Conservation (phyloP, 2,329 filamentous ascomycete species). For the Fusarium caatingaense region DNA sequence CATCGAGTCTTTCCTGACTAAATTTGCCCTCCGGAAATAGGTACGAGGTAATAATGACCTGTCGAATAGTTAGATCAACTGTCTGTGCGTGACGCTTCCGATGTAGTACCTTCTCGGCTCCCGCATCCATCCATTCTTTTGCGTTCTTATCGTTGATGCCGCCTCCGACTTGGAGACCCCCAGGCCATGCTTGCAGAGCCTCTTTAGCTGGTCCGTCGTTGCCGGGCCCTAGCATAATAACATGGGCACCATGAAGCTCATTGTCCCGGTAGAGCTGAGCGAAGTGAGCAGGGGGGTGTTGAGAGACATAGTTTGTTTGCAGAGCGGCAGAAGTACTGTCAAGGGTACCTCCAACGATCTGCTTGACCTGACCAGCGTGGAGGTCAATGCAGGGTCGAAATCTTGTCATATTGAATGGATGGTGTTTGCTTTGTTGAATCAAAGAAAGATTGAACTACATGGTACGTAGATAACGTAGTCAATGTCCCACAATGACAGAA, state of each 20-base stretch:
- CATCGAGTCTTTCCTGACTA: constrained; percentile 78
- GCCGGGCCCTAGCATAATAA: constrained; percentile 94
- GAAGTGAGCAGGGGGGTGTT: constrained; percentile 83
- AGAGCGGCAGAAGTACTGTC: constrained; percentile 73
- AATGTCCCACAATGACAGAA: constrained; percentile 23
- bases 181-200: constrained; percentile 82
- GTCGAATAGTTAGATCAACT: constrained; percentile 47
- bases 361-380: constrained; percentile 97
- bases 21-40: constrained; percentile 89
- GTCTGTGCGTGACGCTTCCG: neutral
- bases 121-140: constrained; percentile 83
- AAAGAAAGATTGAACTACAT: constrained; percentile 12
- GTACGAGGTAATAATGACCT: constrained; percentile 98
- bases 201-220: constrained; percentile 84
- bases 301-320: constrained; percentile 93
- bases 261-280: constrained; percentile 83
- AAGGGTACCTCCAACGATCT: constrained; percentile 96
- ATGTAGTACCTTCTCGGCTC: constrained; percentile 82
- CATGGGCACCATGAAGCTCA: constrained; percentile 82
- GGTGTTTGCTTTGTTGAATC: neutral
- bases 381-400: constrained; percentile 98
- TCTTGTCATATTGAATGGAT: constrained; percentile 75
- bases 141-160: constrained; percentile 91
- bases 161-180: constrained; percentile 89
- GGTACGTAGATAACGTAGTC: neutral